Evolutionary conservation across 108 stramenopile genomes (phyloP).

Genomic region (Nitzschia putrida): DNA sequence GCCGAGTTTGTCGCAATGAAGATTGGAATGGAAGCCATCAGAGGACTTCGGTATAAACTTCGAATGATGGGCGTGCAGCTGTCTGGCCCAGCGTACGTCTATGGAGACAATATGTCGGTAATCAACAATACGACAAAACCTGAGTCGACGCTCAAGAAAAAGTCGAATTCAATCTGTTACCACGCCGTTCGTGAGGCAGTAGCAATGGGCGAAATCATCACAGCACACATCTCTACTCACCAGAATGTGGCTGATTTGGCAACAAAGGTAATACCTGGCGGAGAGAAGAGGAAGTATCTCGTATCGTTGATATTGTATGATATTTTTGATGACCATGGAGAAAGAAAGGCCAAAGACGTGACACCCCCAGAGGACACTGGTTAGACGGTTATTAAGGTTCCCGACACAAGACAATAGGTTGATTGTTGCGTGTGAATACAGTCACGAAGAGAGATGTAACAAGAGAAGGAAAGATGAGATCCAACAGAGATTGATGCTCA

Average conservation of each 20-base stretch:
- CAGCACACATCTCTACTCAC: slow-evolving; percentile 35
- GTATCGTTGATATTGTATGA: slow-evolving; percentile 24
- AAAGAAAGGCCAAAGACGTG: too few species aligned
- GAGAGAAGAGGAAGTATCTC: slow-evolving; percentile 38
- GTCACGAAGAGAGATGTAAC: too few species aligned
- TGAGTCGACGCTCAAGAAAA: slow-evolving; percentile 59
- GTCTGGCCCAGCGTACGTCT: too few species aligned
- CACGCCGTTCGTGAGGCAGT: slow-evolving; percentile 42
- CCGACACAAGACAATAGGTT: too few species aligned
- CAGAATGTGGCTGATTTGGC: slow-evolving; percentile 43
- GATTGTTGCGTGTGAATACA: too few species aligned
- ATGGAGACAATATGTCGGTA: slow-evolving; percentile 55
- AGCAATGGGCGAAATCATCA: slow-evolving; percentile 32
- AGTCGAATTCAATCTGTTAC: slow-evolving; percentile 45
- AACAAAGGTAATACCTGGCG: slow-evolving; percentile 41
- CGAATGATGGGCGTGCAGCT: too few species aligned
- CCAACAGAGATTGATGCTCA: too few species aligned
- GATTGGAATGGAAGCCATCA: slow-evolving; percentile 32
- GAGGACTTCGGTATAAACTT: slow-evolving; percentile 46
- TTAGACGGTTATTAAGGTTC: too few species aligned
- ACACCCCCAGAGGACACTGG: too few species aligned
- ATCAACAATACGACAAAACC: slow-evolving; percentile 37
- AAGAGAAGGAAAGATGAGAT: too few species aligned
- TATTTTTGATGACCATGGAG: too few species aligned
- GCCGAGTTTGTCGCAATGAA: slow-evolving; percentile 57